Conservation (phyloP, 2,329 filamentous ascomycete genomes). For the Malbranchea cinnamomea region DNA sequence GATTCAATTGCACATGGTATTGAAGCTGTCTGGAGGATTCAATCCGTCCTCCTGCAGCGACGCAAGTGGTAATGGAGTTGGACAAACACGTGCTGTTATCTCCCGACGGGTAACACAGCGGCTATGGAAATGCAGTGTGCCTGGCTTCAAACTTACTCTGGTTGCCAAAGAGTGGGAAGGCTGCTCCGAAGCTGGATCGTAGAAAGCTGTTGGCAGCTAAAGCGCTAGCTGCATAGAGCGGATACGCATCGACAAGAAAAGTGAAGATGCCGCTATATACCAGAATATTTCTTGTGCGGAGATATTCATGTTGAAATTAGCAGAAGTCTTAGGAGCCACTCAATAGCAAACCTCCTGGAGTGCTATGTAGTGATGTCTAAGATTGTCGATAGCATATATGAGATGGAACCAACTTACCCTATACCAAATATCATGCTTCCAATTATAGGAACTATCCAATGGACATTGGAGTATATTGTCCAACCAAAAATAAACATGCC, state of each 20-base stretch:
- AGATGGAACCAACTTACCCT: conserved; percentile 37
- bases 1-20: background rate
- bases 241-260: conserved; percentile 55
- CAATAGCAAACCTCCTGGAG: conserved; percentile 1
- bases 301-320: conserved; percentile 3
- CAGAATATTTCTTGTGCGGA: conserved; percentile 47
- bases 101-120: background rate
- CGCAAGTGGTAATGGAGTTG: too few species aligned
- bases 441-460: conserved; percentile 65
- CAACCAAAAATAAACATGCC: conserved; percentile 83
- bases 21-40: background rate
- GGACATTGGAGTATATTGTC: conserved; percentile 58
- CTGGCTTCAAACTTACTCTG: conserved; percentile 26
- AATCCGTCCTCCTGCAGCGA: background rate
- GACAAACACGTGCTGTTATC: too few species aligned
- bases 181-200: conserved; percentile 62
- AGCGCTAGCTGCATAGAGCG: conserved; percentile 39
- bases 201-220: conserved; percentile 74
- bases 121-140: background rate
- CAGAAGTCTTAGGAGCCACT: background rate
- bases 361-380: conserved; percentile 1
- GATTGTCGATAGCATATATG: background rate
- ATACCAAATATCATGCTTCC: conserved; percentile 55
- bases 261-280: conserved; percentile 78
- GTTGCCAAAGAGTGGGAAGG: conserved; percentile 60